phyloP scores from a whole-genome alignment of 139 green algal species.

The Desmodesmus armatus region DNA sequence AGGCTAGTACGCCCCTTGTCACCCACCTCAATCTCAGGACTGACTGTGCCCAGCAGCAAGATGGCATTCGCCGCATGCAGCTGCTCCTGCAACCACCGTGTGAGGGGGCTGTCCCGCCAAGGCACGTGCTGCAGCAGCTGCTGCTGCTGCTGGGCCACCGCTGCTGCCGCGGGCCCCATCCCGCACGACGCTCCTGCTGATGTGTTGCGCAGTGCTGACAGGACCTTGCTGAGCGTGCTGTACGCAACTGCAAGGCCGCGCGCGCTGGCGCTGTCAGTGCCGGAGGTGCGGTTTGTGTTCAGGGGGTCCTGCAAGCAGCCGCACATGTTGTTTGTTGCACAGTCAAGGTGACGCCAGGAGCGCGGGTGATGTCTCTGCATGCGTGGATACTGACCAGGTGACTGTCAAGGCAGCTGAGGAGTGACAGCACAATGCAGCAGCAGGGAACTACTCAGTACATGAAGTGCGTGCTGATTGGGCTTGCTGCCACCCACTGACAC shows the following conservation, averaged over 20 bases:
- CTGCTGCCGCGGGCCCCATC: too few species aligned
- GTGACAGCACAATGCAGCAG: not conserved
- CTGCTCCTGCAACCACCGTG: conserved; percentile 53
- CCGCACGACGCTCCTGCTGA: not conserved
- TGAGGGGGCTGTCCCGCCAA: conserved; percentile 58
- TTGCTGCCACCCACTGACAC: too few species aligned
- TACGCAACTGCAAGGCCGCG: conserved; percentile 51
- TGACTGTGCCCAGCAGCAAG: conserved; percentile 48
- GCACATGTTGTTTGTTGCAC: not conserved
- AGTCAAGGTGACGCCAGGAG: not conserved
- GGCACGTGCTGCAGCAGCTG: conserved; percentile 52
- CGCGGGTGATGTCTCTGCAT: not conserved
- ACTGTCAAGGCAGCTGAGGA: not conserved
- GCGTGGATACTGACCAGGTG: too few species aligned
- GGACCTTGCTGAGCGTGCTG: conserved; percentile 50
- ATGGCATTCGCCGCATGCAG: conserved; percentile 20
- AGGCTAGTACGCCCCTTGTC: too few species aligned
- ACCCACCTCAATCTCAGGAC: conserved; percentile 48
- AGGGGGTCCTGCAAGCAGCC: conserved; percentile 33
- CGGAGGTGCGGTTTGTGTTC: conserved; percentile 11
- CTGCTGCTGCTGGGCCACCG: not conserved
- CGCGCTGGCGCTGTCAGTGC: conserved; percentile 27
- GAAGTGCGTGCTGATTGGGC: too few species aligned
- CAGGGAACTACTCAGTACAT: too few species aligned
- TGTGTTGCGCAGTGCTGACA: conserved; percentile 40